Conservation (phyloP, 305 asterid genomes). For the Plantago lanceolata region DNA sequence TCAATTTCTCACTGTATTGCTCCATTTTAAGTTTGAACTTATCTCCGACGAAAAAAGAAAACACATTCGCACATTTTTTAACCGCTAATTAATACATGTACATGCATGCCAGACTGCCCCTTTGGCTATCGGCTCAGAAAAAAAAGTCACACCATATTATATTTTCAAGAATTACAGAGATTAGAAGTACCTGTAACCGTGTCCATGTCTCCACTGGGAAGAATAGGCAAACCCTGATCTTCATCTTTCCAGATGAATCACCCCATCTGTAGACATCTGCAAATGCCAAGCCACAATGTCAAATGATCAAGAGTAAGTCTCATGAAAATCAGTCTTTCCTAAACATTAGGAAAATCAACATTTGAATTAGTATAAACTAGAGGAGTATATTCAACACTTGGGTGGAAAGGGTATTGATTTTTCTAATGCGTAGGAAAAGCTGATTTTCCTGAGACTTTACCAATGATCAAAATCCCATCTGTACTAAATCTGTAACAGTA, state of each 20-base stretch:
- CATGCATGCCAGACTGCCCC: conserved; percentile 1
- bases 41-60: background rate
- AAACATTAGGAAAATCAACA: too few relatives aligned
- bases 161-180: conserved; percentile 21
- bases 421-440: too few relatives aligned
- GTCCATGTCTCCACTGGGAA: conserved; percentile 89
- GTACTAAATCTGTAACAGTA: background rate
- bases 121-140: conserved; percentile 11
- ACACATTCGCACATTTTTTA: background rate
- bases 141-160: conserved; percentile 14
- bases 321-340: too few relatives aligned
- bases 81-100: background rate
- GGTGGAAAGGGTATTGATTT: too few relatives aligned
- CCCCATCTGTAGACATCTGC: conserved; percentile 94
- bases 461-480: background rate
- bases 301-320: too few relatives aligned
- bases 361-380: too few relatives aligned
- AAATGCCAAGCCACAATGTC: conserved; percentile 27
- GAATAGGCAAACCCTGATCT: conserved; percentile 78
- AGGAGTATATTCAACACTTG: too few relatives aligned
- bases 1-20: conserved; percentile 11
- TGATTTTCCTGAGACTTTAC: too few relatives aligned
- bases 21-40: conserved; percentile 2
- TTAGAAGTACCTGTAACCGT: conserved; percentile 58
- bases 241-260: conserved; percentile 70